A percentile compares a stretch with the other conserved stretches of the same genome.
These are phyloP conservation scores for Hypholoma fasciculare DNA, from an alignment of 768 basidiomycete genomes.

Conservation along the genomic window DNA sequence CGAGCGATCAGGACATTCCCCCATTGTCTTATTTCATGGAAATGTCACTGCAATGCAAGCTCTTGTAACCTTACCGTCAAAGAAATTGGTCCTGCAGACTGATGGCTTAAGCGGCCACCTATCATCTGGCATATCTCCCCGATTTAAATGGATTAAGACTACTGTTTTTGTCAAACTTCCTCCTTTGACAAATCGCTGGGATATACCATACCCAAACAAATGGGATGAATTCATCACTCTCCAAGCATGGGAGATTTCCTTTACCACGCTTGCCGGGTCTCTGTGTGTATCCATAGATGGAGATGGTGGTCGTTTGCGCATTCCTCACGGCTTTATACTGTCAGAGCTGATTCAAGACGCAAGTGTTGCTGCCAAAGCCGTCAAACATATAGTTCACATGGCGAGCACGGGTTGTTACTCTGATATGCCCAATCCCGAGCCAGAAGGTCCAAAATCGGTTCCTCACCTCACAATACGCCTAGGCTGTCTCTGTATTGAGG, in stretches of 20 bases:
- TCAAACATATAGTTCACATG: constrained; percentile 67
- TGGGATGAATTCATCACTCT: constrained; percentile 81
- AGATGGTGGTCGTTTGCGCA: constrained; percentile 69
- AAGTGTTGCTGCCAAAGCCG: constrained; percentile 66
- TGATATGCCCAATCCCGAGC: constrained; percentile 58
- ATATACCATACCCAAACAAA: constrained; percentile 31
- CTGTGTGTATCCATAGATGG: constrained; percentile 49
- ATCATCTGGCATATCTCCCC: constrained; percentile 25
- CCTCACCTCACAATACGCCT: constrained; percentile 63
- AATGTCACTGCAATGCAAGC: constrained; percentile 43
- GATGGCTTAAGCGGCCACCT: constrained; percentile 34
- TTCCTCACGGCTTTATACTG: constrained; percentile 78
- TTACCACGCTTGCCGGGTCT: constrained; percentile 31
- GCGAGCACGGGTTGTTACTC: constrained; percentile 51
- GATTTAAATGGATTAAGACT: constrained; percentile 40
- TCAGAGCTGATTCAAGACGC: constrained; percentile 75
- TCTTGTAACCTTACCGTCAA: constrained; percentile 45
- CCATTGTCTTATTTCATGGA: constrained; percentile 15
- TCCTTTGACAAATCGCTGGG: constrained; percentile 31
- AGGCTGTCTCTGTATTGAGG: constrained; percentile 69
- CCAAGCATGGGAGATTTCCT: constrained; percentile 47
- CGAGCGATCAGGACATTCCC: not conserved
- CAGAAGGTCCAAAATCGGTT: constrained; percentile 72
- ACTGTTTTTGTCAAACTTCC: constrained; percentile 61
- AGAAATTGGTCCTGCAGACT: constrained; percentile 45